A percentile compares a stretch with the other conserved stretches of the same genome.
Evolutionary conservation across 805 yeast species (phyloP).

Genomic region (Candida nitratophila): DNA sequence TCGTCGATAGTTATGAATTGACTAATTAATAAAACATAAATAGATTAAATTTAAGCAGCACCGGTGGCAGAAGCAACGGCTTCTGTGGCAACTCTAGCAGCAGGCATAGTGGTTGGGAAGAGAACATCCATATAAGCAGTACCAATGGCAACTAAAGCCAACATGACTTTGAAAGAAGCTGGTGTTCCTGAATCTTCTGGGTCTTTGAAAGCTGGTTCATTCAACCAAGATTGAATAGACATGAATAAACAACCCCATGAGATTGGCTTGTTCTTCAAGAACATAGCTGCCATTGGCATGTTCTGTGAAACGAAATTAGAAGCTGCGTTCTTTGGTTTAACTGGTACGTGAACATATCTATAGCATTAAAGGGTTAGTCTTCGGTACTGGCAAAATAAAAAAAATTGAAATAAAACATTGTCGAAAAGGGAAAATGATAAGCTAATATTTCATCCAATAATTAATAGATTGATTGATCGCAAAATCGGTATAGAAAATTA

Average conservation of each 20-base stretch:
- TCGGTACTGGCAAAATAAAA: too few species aligned
- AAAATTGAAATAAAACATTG: too few species aligned
- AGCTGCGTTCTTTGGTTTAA: constrained; percentile 37
- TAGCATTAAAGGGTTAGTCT: constrained; percentile 5
- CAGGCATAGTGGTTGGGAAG: constrained; percentile 37
- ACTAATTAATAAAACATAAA: too few species aligned
- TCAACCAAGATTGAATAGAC: constrained; percentile 43
- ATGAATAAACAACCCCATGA: constrained; percentile 50
- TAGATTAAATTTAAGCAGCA: neutral
- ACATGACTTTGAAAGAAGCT: constrained; percentile 36
- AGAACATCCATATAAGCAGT: constrained; percentile 46
- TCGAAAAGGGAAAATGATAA: too few species aligned
- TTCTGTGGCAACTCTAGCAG: constrained; percentile 16
- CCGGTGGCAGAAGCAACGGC: constrained; percentile 8
- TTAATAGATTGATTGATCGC: too few species aligned
- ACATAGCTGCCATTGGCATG: constrained; percentile 60
- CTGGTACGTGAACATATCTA: constrained; percentile 41
- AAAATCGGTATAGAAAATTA: too few species aligned
- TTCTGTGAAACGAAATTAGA: constrained; percentile 43
- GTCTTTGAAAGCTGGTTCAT: constrained; percentile 25
- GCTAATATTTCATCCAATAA: too few species aligned
- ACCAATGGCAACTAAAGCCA: constrained; percentile 39
- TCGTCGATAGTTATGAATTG: too few species aligned
- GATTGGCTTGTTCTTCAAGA: constrained; percentile 46
- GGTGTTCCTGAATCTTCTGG: constrained; percentile 32